Percentiles rank a stretch among this genome's conserved stretches.
These are phyloP conservation scores for Chondrus crispus DNA, from an alignment of 23 red algal genomes.

Conservation along the genomic window DNA sequence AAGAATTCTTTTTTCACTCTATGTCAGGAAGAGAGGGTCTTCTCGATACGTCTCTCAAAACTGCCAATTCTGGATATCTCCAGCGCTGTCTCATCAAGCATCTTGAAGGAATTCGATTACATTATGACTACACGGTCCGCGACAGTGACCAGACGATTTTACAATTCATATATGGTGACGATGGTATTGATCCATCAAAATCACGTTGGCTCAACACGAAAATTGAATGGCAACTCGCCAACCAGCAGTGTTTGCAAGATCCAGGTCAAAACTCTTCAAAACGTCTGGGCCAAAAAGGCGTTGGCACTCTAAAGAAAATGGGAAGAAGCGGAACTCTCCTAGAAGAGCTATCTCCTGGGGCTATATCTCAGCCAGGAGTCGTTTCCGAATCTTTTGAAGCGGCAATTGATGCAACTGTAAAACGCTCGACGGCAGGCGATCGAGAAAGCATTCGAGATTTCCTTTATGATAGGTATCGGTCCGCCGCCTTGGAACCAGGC, in stretches of 20 bases:
- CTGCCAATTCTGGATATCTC: slow-evolving; percentile 97
- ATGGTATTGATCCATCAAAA: slow-evolving; percentile 93
- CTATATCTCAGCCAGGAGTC: neutral
- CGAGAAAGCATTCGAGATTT: slow-evolving; percentile 6
- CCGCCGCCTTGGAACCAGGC: slow-evolving; percentile 57
- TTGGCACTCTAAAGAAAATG: neutral
- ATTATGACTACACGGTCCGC: slow-evolving; percentile 93
- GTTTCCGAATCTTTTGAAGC: slow-evolving; percentile 38
- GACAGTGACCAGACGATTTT: slow-evolving; percentile 73
- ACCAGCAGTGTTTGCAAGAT: slow-evolving; percentile 5
- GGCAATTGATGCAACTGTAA: neutral
- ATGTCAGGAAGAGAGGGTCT: slow-evolving; percentile 98
- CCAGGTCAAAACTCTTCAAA: neutral
- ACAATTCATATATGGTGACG: slow-evolving; percentile 98
- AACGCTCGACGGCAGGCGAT: neutral
- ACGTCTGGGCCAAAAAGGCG: too few species aligned
- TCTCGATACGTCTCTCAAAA: slow-evolving; percentile 95
- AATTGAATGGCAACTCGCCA: slow-evolving; percentile 64
- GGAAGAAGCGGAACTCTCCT: neutral
- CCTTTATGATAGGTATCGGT: slow-evolving; percentile 60
- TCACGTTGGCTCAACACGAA: slow-evolving; percentile 73
- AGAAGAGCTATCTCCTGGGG: slow-evolving; percentile 43
- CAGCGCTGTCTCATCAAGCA: slow-evolving; percentile 98
- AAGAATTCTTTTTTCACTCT: slow-evolving; percentile 97
- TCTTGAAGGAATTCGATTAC: slow-evolving; percentile 80